Conservation (phyloP, 148 eudicot genomes). For the Pharnaceum exiguum region DNA sequence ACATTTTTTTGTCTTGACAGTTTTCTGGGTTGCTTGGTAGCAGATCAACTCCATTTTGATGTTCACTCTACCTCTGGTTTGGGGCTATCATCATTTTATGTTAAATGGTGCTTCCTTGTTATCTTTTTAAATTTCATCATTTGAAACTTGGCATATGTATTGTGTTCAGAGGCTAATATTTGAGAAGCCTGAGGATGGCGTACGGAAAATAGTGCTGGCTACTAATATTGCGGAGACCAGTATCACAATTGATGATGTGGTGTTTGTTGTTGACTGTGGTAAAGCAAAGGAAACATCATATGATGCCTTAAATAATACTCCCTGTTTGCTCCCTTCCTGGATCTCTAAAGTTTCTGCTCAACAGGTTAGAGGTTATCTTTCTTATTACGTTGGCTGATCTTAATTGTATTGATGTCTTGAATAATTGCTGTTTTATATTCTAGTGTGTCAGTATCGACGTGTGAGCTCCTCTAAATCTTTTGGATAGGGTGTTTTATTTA, state of each 20-base stretch:
- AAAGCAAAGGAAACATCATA: conserved; percentile 97
- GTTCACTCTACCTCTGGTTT: neutral
- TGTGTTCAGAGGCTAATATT: conserved; percentile 73
- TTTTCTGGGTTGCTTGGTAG: neutral
- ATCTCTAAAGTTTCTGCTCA: conserved; percentile 91
- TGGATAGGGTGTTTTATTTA: no score
- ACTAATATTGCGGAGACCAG: conserved; percentile 99
- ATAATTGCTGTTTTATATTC: no score
- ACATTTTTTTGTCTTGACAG: conserved; percentile 14
- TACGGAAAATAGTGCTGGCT: conserved; percentile 85
- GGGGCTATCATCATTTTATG: neutral
- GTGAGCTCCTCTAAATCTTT: no score
- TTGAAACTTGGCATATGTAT: neutral
- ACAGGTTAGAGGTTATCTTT: conserved; percentile 49
- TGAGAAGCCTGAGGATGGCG: conserved; percentile 77
- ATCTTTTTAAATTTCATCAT: neutral
- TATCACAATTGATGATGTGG: conserved; percentile 94
- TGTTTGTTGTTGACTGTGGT: conserved; percentile 94
- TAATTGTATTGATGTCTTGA: neutral
- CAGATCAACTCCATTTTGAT: neutral
- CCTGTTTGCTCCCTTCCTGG: conserved; percentile 96
- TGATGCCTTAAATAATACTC: conserved; percentile 94
- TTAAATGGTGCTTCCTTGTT: neutral
- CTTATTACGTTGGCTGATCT: neutral
- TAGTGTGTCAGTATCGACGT: no score